Base-by-base conservation (phyloP, 768 basidiomycete species). In the Suillus lakei region DNA sequence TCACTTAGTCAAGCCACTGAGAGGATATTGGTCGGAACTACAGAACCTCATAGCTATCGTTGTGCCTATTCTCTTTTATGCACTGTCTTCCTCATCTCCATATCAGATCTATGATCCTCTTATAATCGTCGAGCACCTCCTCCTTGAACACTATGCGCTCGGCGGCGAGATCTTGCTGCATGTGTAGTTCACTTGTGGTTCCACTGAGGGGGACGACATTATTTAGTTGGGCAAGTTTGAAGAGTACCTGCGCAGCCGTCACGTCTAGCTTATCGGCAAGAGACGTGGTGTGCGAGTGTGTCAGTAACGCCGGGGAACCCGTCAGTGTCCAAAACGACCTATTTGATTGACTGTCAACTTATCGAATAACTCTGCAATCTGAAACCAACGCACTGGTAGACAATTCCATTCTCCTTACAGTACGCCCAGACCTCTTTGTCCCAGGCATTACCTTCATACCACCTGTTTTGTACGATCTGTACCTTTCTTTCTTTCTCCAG, bases 291-390 rank as follows among this genome's bases (percentile, higher is more conserved):
- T 78, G 72, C 0, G 83, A 84, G 71, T 88, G 83, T 4, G 73
- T 62, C 5, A 93, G 78, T 10, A 94, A 78, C 18, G 72, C 79
- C 5, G 92, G 89, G 3, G 92, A 91, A n/a, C 92, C 91, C 1
- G 90, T 84, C 28, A 96, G 78, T 28, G 94, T 95, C 93, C 94
- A 95, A 76, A 95, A 95, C 18, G 92, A 93, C 70, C 92, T 93
- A 69, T n/a, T n/a, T 32, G 53, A 39, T 26, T 61, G 23, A 8
- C 7, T 30, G 34, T 58, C 36, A 38, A 58, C 16, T 12, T n/a
- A 3, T 9, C 1, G 8, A 64, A 36, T 48, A 61, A 39, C 59
- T 51, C 32, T 10, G 50, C 53, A 16, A 18, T 34, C 5, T 9
- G 28, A 9, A 50, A 69, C 70, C 30, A 1, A 70, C 76, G 43